A percentile compares a stretch with the other conserved stretches of the same genome.
phyloP scores from a whole-genome alignment of 164 flowering plant genomes.

The Stephania cephalantha region DNA sequence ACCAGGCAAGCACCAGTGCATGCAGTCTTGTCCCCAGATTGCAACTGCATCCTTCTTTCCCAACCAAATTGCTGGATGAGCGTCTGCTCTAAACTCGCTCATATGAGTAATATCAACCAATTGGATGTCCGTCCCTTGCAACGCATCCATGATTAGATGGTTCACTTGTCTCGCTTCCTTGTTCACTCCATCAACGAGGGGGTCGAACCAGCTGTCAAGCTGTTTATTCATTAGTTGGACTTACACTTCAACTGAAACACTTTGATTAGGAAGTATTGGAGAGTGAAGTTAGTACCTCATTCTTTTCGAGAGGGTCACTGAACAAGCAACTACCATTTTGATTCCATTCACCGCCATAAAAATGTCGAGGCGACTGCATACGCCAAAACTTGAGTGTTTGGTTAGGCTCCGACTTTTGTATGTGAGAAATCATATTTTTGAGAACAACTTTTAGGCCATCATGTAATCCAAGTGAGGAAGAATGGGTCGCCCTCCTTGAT shows the following conservation, averaged over 20 bases:
- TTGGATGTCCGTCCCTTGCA: slow-evolving; percentile 51
- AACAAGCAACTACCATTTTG: slow-evolving; percentile 93
- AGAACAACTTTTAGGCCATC: slow-evolving; percentile 77
- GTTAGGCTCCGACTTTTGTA: slow-evolving; percentile 51
- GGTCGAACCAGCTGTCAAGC: slow-evolving; percentile 95
- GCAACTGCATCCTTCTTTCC: slow-evolving; percentile 91
- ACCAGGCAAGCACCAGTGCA: slow-evolving; percentile 99
- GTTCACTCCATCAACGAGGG: slow-evolving; percentile 75
- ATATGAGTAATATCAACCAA: slow-evolving; percentile 69
- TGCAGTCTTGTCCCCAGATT: slow-evolving; percentile 96
- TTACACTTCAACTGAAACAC: background rate
- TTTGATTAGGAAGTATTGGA: background rate
- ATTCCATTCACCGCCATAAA: slow-evolving; percentile 98
- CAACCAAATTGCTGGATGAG: slow-evolving; percentile 93
- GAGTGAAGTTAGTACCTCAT: slow-evolving; percentile 36
- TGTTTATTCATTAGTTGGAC: slow-evolving; percentile 33
- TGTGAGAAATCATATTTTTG: slow-evolving; percentile 57
- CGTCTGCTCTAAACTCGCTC: slow-evolving; percentile 96
- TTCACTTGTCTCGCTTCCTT: slow-evolving; percentile 82
- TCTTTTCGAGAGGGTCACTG: slow-evolving; percentile 53
- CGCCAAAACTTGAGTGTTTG: slow-evolving; percentile 86
- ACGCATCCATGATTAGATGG: slow-evolving; percentile 40
- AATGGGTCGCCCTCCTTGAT: slow-evolving; percentile 53
- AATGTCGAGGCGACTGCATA: slow-evolving; percentile 92
- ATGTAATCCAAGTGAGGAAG: slow-evolving; percentile 51